Percentiles rank a stretch among this genome's conserved stretches.
Evolutionary conservation across 2,329 filamentous ascomycete species (phyloP).

Genomic region (Aureobasidium zeae): DNA sequence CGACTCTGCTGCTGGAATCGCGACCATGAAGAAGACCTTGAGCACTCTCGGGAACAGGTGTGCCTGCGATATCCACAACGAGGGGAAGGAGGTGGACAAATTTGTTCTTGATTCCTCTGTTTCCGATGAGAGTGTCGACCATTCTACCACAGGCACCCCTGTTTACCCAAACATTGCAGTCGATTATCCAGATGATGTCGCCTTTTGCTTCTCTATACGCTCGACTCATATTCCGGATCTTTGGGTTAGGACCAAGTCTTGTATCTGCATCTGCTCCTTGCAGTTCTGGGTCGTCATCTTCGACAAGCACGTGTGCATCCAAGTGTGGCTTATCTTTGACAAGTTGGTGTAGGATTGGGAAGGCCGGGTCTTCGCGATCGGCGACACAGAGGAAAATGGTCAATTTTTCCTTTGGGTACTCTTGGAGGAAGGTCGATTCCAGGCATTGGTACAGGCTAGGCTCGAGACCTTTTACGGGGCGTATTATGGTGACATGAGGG

Average conservation of each 20-base stretch:
- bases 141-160: conserved; percentile 72
- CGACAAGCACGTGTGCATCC: conserved; percentile 66
- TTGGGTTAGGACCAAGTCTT: conserved; percentile 83
- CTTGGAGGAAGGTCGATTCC: conserved; percentile 71
- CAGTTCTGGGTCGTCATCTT: conserved; percentile 69
- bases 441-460: conserved; percentile 87
- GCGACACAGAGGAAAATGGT: conserved; percentile 78
- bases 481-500: conserved; percentile 81
- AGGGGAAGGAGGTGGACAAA: conserved; percentile 92
- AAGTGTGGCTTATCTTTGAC: conserved; percentile 62
- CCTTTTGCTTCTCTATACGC: conserved; percentile 82
- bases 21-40: conserved; percentile 18
- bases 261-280: conserved; percentile 42
- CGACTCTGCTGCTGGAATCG: conserved; percentile 17
- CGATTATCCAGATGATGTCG: conserved; percentile 87
- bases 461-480: conserved; percentile 87
- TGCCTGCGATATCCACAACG: conserved; percentile 58
- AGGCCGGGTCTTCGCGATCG: conserved; percentile 64
- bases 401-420: conserved; percentile 67
- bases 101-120: conserved; percentile 54
- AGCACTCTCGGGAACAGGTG: conserved; percentile 22
- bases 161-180: conserved; percentile 92
- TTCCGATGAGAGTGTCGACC: conserved; percentile 78
- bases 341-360: conserved; percentile 61
- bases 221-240: conserved; percentile 91